Evolutionary conservation across 2,329 filamentous ascomycete genomes (phyloP).

Genomic region (Bipolaris cookei): DNA sequence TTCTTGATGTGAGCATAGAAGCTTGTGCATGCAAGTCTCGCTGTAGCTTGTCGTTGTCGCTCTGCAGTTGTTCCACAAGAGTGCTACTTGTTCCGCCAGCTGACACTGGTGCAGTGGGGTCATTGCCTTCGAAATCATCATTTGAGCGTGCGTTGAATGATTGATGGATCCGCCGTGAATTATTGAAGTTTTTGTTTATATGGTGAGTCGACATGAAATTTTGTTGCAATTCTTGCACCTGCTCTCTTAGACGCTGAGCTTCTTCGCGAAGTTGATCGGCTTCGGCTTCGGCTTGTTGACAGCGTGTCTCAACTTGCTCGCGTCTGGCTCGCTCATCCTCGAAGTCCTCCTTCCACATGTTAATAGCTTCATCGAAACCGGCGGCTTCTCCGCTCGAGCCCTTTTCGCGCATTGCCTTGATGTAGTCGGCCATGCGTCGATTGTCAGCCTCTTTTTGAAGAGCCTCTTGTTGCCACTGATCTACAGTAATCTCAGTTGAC

Average conservation of each 20-base stretch:
- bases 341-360: constrained; percentile 94
- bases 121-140: constrained; percentile 50
- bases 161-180: constrained; percentile 49
- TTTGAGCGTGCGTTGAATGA: constrained; percentile 48
- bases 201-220: constrained; percentile 48
- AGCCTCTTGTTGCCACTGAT: constrained; percentile 78
- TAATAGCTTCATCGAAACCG: constrained; percentile 55
- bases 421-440: constrained; percentile 81
- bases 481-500: constrained; percentile 81
- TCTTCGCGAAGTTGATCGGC: constrained; percentile 85
- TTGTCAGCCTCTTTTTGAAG: constrained; percentile 84
- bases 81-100: constrained; percentile 63
- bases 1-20: constrained; percentile 95
- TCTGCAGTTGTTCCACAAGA: constrained; percentile 83
- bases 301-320: constrained; percentile 84
- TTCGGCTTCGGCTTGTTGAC: constrained; percentile 90
- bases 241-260: constrained; percentile 69
- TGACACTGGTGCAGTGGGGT: constrained; percentile 35
- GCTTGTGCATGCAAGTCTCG: constrained; percentile 94
- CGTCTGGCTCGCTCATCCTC: constrained; percentile 89
- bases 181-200: constrained; percentile 47
- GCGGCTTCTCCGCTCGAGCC: constrained; percentile 47
- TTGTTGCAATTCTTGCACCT: constrained; percentile 42
- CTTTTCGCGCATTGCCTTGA: constrained; percentile 66
- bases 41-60: constrained; percentile 90